Evolutionary conservation across 169 alveolate species (phyloP).

Genomic region (Eimeria praecox): DNA sequence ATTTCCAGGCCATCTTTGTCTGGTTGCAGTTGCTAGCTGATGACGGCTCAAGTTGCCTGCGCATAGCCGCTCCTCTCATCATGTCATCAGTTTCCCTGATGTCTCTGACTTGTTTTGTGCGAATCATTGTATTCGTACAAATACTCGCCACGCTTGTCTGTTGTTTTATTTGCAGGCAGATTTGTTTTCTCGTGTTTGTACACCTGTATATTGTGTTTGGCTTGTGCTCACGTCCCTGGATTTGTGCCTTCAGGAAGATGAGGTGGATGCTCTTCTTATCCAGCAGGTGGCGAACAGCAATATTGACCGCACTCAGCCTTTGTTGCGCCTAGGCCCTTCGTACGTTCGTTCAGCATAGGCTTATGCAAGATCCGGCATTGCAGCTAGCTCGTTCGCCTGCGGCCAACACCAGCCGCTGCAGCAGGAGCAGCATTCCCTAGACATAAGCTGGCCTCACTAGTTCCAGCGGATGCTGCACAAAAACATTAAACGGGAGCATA

Average conservation of each 20-base stretch:
- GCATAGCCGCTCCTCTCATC: background rate
- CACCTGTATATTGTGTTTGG: background rate
- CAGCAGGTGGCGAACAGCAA: constrained; percentile 82
- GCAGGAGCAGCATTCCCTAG: background rate
- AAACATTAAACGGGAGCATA: background rate
- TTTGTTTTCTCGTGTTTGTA: no score
- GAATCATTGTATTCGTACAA: no score
- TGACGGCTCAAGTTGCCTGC: background rate
- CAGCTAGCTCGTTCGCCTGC: background rate
- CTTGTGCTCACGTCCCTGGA: background rate
- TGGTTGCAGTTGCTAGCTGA: background rate
- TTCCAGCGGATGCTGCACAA: background rate
- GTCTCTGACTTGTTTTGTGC: background rate
- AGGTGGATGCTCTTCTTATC: constrained; percentile 75
- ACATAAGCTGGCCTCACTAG: background rate
- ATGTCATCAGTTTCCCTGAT: background rate
- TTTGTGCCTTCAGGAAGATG: constrained; percentile 82
- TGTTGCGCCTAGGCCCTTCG: constrained; percentile 81
- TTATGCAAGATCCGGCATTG: background rate
- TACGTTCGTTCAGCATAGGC: constrained; percentile 19
- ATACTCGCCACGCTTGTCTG: background rate
- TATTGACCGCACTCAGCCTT: constrained; percentile 78
- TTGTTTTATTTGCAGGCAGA: background rate
- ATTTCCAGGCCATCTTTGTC: background rate
- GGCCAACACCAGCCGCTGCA: background rate